Evolutionary conservation across 1,284 basidiomycete species (phyloP).

Genomic region (Mycosarcoma mackinlayi): DNA sequence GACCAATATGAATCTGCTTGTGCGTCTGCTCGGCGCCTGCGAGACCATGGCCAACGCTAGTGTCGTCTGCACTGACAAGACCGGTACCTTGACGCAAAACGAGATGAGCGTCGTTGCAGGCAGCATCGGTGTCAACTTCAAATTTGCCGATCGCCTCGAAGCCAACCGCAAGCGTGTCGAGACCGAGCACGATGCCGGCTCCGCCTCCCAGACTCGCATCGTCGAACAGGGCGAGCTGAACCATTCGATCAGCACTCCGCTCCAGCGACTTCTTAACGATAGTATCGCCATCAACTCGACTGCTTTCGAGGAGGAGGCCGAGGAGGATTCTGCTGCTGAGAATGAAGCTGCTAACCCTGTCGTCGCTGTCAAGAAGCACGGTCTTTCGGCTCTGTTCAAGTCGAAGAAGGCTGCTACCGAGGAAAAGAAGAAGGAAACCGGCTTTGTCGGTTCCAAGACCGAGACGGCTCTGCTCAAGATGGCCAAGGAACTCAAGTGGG

Average conservation of each 20-base stretch:
- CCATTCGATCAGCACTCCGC: conserved; percentile 74
- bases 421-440: conserved; percentile 58
- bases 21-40: conserved; percentile 93
- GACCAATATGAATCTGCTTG: conserved; percentile 92
- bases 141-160: conserved; percentile 84
- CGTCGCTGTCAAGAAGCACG: conserved; percentile 36
- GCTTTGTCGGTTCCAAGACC: conserved; percentile 94
- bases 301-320: conserved; percentile 75
- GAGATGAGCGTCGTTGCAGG: conserved; percentile 95
- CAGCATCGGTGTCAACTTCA: conserved; percentile 89
- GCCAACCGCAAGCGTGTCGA: conserved; percentile 82
- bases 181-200: conserved; percentile 71
- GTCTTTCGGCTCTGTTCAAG: conserved; percentile 34
- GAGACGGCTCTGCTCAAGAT: conserved; percentile 92
- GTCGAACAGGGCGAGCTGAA: conserved; percentile 77
- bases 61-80: conserved; percentile 96
- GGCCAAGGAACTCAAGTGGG: conserved; percentile 87
- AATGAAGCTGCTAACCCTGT: conserved; percentile 21
- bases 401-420: conserved; percentile 32
- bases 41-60: conserved; percentile 99
- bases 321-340: conserved; percentile 68
- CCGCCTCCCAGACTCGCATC: conserved; percentile 77
- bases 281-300: conserved; percentile 93
- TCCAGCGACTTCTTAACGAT: conserved; percentile 81
- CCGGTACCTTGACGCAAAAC: conserved; percentile 85